Evolutionary conservation across 345 rosid genomes (phyloP).

Genomic region (Corchorus olitorius): DNA sequence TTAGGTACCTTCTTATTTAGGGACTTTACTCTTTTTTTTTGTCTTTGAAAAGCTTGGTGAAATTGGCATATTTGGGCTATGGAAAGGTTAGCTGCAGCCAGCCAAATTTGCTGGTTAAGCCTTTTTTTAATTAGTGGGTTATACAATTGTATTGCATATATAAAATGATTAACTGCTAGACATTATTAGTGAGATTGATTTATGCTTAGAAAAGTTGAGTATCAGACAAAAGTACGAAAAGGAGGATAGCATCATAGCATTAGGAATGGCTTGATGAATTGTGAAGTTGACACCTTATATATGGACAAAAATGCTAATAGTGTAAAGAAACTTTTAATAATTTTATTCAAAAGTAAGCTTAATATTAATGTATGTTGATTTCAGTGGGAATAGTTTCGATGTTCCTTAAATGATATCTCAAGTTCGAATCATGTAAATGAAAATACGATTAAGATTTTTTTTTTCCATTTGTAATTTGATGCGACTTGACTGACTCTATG

Average conservation of each 20-base stretch:
- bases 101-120: too few relatives aligned
- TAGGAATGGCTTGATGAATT: background rate
- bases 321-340: background rate
- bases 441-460: too few relatives aligned
- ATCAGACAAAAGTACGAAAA: background rate
- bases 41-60: background rate
- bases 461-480: too few relatives aligned
- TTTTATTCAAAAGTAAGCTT: background rate
- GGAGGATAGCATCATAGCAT: background rate
- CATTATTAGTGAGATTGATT: background rate
- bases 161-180: background rate
- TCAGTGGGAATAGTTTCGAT: too few relatives aligned
- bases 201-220: background rate
- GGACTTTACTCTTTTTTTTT: background rate
- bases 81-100: background rate
- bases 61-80: background rate
- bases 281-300: background rate
- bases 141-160: background rate
- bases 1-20: background rate
- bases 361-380: too few relatives aligned
- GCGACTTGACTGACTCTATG: too few relatives aligned
- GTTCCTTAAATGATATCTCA: too few relatives aligned
- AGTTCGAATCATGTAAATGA: too few relatives aligned
- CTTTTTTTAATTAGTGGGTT: background rate
- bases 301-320: background rate